phyloP scores from a whole-genome alignment of 1,284 basidiomycete genomes.

The Tylopilus sp. region DNA sequence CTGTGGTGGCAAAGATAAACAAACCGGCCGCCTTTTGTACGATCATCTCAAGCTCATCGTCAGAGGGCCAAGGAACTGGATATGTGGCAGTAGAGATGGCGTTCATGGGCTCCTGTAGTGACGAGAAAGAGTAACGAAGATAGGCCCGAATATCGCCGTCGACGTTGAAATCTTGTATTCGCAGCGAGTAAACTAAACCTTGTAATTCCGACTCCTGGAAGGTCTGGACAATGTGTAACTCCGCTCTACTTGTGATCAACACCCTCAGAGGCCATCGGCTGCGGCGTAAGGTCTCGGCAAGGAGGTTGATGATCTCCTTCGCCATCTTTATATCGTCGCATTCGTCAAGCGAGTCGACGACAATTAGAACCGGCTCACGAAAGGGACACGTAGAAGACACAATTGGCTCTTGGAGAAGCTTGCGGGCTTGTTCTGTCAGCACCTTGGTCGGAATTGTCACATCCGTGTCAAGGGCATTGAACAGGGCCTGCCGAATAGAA shows the following conservation, averaged over 20 bases:
- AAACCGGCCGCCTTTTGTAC: conserved; percentile 36
- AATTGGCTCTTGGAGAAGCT: conserved; percentile 27
- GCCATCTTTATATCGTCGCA: conserved; percentile 30
- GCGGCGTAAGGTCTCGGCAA: conserved; percentile 14
- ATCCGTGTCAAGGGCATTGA: conserved; percentile 22
- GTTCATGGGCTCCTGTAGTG: conserved; percentile 8
- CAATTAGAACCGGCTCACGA: conserved; percentile 23
- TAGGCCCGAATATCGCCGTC: conserved; percentile 33
- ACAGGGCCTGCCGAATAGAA: conserved; percentile 21
- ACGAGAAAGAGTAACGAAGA: conserved; percentile 29
- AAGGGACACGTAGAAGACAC: conserved; percentile 14
- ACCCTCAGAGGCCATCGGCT: conserved; percentile 26
- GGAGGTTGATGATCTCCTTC: conserved; percentile 27
- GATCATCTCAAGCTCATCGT: conserved; percentile 27
- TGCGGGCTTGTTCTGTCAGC: conserved; percentile 28
- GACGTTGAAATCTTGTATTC: conserved; percentile 26
- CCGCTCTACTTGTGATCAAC: conserved; percentile 31
- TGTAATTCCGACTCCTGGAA: conserved; percentile 26
- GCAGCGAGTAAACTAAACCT: conserved; percentile 10
- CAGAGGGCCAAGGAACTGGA: conserved; percentile 29
- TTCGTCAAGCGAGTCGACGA: conserved; percentile 37
- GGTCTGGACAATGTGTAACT: conserved; percentile 23
- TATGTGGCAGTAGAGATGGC: not conserved
- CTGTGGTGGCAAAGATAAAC: conserved; percentile 43
- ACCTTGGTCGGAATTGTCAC: conserved; percentile 30